phyloP scores from a whole-genome alignment of 129 eudicot genomes.

The Oenanthe sinensis region DNA sequence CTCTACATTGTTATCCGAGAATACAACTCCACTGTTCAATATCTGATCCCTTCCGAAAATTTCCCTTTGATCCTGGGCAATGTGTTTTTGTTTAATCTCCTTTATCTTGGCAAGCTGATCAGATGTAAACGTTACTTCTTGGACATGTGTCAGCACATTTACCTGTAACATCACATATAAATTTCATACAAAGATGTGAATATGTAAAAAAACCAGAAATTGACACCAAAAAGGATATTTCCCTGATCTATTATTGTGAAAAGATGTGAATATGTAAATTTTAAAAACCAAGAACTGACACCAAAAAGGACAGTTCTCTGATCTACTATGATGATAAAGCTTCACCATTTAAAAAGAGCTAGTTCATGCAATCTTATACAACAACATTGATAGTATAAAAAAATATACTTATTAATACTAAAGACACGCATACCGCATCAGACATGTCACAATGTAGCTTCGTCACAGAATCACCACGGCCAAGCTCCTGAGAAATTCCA shows the following conservation, averaged over 20 bases:
- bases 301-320: neutral
- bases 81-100: conserved; percentile 21
- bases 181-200: neutral
- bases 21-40: neutral
- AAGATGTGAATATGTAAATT: neutral
- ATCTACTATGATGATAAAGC: neutral
- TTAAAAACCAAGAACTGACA: neutral
- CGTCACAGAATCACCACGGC: conserved; percentile 31
- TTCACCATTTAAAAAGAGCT: neutral
- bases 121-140: conserved; percentile 15
- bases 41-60: conserved; percentile 1
- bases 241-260: neutral
- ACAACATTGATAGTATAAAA: neutral
- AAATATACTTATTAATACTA: neutral
- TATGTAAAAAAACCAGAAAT: neutral
- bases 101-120: conserved; percentile 10
- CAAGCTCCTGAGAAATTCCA: conserved; percentile 26
- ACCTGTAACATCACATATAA: conserved; percentile 22
- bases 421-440: conserved; percentile 22
- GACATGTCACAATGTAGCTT: conserved; percentile 31
- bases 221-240: neutral
- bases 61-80: conserved; percentile 32
- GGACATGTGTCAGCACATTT: conserved; percentile 39
- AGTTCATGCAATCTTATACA: neutral
- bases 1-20: neutral